Conservation (phyloP, 148 eudicot species). For the Camellia sinensis region DNA sequence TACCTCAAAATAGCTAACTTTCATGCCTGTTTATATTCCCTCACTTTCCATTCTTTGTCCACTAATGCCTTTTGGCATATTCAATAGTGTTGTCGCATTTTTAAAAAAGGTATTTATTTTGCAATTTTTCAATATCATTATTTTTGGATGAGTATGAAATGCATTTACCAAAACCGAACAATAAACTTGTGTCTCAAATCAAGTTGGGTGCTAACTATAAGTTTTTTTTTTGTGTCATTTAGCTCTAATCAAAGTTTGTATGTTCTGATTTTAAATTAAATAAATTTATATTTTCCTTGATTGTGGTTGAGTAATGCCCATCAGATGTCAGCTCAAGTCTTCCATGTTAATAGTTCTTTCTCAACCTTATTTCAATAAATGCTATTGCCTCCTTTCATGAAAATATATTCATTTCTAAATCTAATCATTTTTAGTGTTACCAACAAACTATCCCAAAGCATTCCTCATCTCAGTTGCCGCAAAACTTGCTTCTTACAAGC, state of each 20-base stretch:
- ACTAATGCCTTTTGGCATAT: too few species aligned
- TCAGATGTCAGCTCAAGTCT: too few species aligned
- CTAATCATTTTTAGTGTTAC: neutral
- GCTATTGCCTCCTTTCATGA: neutral
- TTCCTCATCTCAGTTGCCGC: neutral
- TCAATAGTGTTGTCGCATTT: too few species aligned
- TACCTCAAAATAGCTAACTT: neutral
- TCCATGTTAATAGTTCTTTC: too few species aligned
- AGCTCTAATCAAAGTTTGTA: neutral
- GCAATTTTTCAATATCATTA: too few species aligned
- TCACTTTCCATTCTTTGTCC: neutral
- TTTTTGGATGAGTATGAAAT: too few species aligned
- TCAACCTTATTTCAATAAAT: neutral
- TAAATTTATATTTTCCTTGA: too few species aligned
- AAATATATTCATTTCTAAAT: too few species aligned
- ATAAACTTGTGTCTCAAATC: too few species aligned
- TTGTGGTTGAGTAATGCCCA: neutral
- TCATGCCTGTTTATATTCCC: neutral
- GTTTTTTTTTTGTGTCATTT: neutral
- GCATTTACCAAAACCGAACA: neutral
- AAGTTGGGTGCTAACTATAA: neutral
- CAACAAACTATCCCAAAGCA: neutral
- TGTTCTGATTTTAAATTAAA: neutral
- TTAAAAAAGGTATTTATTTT: too few species aligned
- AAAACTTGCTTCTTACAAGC: neutral